Conservation (phyloP, 2,329 filamentous ascomycete species). For the Ascosphaera apis region DNA sequence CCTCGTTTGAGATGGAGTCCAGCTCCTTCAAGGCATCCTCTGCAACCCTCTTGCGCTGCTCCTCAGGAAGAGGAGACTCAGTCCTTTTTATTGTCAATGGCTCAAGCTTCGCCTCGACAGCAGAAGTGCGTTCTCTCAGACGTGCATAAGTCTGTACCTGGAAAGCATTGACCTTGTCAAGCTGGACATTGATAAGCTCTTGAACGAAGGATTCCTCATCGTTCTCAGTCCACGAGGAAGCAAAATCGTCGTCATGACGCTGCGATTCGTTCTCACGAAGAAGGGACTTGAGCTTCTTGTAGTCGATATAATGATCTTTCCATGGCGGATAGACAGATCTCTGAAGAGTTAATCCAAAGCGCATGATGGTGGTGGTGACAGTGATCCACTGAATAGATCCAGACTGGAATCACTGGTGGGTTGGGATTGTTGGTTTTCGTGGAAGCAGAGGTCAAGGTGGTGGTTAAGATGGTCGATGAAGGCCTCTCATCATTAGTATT, state of each 20-base stretch:
- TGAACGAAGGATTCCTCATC: conserved; percentile 89
- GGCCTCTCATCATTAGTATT: too few relatives aligned
- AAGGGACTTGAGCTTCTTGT: conserved; percentile 73
- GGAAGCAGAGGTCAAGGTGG: too few relatives aligned
- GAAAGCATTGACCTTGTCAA: conserved; percentile 85
- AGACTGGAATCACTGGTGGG: too few relatives aligned
- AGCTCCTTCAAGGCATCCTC: conserved; percentile 57
- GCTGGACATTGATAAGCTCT: conserved; percentile 78
- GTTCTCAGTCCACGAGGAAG: conserved; percentile 63
- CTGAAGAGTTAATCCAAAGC: conserved; percentile 75
- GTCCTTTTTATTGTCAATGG: conserved; percentile 23
- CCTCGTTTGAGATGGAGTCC: conserved; percentile 52
- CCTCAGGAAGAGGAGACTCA: conserved; percentile 14
- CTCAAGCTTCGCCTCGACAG: conserved; percentile 42
- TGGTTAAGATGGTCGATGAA: too few relatives aligned
- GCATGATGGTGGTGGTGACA: conserved; percentile 39
- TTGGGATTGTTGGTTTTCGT: too few relatives aligned
- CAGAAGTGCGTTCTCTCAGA: conserved; percentile 58
- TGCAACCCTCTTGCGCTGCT: conserved; percentile 29
- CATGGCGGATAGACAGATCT: conserved; percentile 64
- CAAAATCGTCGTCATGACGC: conserved; percentile 28
- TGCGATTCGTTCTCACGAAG: conserved; percentile 50
- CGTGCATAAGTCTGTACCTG: conserved; percentile 62
- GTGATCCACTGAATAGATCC: conserved; percentile 1
- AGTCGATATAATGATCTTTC: conserved; percentile 90